A percentile compares a stretch with the other conserved stretches of the same genome.
phyloP scores from a whole-genome alignment of 1,139 yeast species.

The Groenewaldozyma auringiensis region DNA sequence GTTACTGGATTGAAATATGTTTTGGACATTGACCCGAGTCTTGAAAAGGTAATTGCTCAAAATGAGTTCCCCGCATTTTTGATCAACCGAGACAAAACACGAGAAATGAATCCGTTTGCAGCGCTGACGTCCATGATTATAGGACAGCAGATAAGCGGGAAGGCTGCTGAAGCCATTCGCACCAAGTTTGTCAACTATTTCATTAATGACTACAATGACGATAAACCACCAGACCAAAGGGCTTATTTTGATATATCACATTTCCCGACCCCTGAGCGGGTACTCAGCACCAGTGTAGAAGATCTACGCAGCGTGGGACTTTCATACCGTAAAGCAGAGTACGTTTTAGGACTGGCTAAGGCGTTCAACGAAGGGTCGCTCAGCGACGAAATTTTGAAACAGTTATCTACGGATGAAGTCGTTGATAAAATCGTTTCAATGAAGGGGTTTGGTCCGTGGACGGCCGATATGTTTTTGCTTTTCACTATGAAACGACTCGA shows the following conservation, averaged over 20 bases:
- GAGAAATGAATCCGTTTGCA: slow-evolving; percentile 26
- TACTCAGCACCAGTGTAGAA: slow-evolving; percentile 39
- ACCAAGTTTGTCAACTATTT: slow-evolving; percentile 35
- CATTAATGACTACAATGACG: slow-evolving; percentile 2
- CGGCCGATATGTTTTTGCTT: slow-evolving; percentile 77
- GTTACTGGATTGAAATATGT: slow-evolving; percentile 31
- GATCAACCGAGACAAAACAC: slow-evolving; percentile 8
- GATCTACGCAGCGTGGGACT: slow-evolving; percentile 57
- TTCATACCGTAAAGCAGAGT: slow-evolving; percentile 61
- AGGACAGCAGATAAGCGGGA: slow-evolving; percentile 80
- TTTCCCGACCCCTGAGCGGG: slow-evolving; percentile 48
- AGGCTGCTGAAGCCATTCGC: slow-evolving; percentile 65
- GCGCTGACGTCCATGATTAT: slow-evolving; percentile 46
- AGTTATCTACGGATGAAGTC: slow-evolving; percentile 40
- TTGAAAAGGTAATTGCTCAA: slow-evolving; percentile 19
- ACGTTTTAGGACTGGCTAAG: slow-evolving; percentile 53
- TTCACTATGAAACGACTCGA: slow-evolving; percentile 62
- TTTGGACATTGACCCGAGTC: slow-evolving; percentile 31
- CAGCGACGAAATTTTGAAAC: slow-evolving; percentile 35
- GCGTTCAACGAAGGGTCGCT: slow-evolving; percentile 44
- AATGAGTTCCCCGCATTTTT: slow-evolving; percentile 26
- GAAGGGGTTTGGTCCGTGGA: slow-evolving; percentile 86
- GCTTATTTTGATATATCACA: background rate
- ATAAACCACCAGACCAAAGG: slow-evolving; percentile 3
- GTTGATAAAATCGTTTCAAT: slow-evolving; percentile 49